Evolutionary conservation across 2,329 filamentous ascomycete genomes (phyloP).

Genomic region (Sarocladium oryzae): DNA sequence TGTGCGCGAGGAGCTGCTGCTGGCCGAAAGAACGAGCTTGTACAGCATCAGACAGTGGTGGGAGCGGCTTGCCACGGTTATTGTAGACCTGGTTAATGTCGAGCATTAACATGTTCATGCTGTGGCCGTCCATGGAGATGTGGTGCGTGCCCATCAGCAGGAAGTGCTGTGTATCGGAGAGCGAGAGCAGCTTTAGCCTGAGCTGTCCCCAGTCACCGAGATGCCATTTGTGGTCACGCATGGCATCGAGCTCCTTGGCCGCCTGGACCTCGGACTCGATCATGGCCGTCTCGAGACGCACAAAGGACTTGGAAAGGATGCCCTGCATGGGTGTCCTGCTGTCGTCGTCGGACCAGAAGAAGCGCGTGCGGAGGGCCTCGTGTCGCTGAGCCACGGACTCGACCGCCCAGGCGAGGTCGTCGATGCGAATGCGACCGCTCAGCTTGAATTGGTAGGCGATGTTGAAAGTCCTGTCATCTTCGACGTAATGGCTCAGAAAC

Average conservation of each 20-base stretch:
- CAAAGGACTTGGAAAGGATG: background rate
- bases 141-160: slow-evolving; percentile 42
- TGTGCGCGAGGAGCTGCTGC: background rate
- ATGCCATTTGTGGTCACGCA: slow-evolving; percentile 28
- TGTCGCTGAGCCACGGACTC: background rate
- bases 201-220: slow-evolving; percentile 29
- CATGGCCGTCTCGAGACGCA: background rate
- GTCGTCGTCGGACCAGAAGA: background rate
- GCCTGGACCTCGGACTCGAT: background rate
- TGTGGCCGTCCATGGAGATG: slow-evolving; percentile 44
- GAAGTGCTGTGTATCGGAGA: slow-evolving; percentile 26
- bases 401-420: background rate
- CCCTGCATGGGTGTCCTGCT: background rate
- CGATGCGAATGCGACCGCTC: background rate
- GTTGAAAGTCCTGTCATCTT: background rate
- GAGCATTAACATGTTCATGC: slow-evolving; percentile 34
- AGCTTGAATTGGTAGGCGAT: background rate
- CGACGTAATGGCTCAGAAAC: background rate
- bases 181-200: slow-evolving; percentile 27
- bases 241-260: slow-evolving; percentile 20
- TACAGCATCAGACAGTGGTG: slow-evolving; percentile 37
- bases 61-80: slow-evolving; percentile 26
- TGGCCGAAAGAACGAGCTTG: background rate
- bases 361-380: background rate
- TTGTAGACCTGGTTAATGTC: slow-evolving; percentile 39